Percentiles rank a stretch among this genome's conserved stretches.
phyloP scores from a whole-genome alignment of 2,329 filamentous ascomycete genomes.

The Fusarium robinianum region DNA sequence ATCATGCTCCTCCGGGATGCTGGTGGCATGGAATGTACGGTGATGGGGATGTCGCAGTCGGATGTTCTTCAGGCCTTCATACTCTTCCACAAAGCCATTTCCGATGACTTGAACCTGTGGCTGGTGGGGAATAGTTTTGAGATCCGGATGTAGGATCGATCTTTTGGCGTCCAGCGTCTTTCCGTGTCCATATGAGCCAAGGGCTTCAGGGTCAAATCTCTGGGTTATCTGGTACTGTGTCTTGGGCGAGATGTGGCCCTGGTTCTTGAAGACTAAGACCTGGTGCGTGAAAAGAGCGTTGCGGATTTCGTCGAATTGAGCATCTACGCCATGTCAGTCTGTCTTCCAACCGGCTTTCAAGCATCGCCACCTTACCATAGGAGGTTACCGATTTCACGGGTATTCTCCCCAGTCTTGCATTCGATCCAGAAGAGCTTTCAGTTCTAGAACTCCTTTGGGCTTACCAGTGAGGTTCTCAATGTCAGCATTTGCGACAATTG shows the following conservation, averaged over 20 bases:
- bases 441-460: slow-evolving; percentile 29
- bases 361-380: slow-evolving; percentile 49
- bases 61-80: slow-evolving; percentile 72
- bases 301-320: slow-evolving; percentile 66
- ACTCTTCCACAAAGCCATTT: slow-evolving; percentile 70
- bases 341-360: not conserved
- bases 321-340: slow-evolving; percentile 50
- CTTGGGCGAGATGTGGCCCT: slow-evolving; percentile 65
- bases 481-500: slow-evolving; percentile 60
- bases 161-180: slow-evolving; percentile 69
- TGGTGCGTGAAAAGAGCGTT: slow-evolving; percentile 70
- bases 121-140: slow-evolving; percentile 80
- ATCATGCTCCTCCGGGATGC: slow-evolving; percentile 60
- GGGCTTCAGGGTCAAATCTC: slow-evolving; percentile 70
- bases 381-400: slow-evolving; percentile 66
- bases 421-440: slow-evolving; percentile 8
- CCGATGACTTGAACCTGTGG: slow-evolving; percentile 78
- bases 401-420: slow-evolving; percentile 50
- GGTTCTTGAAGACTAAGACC: slow-evolving; percentile 72
- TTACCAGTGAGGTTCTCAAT: slow-evolving; percentile 66
- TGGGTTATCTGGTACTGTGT: slow-evolving; percentile 76
- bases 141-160: slow-evolving; percentile 73
- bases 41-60: slow-evolving; percentile 76
- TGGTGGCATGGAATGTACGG: slow-evolving; percentile 71
- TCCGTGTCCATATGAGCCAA: slow-evolving; percentile 72